Conservation (phyloP, 106 monocot species). For the Cymbidium sinense region DNA sequence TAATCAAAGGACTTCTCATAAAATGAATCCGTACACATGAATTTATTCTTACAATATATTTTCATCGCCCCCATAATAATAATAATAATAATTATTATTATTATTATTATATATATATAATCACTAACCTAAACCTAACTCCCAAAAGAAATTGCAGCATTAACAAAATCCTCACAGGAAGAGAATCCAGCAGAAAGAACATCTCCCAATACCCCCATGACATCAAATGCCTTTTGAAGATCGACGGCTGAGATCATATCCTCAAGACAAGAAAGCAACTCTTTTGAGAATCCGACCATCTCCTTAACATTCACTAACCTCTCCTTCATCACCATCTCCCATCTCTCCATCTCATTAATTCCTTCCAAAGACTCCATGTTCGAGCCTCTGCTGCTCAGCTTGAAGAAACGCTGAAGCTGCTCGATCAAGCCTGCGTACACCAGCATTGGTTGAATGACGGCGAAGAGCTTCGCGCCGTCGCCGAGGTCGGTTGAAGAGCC, state of each 20-base stretch:
- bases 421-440: conserved; percentile 89
- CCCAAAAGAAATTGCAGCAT: conserved; percentile 31
- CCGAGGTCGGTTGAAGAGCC: conserved; percentile 22
- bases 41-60: too few species aligned
- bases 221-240: conserved; percentile 85
- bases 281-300: conserved; percentile 78
- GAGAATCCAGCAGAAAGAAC: conserved; percentile 54
- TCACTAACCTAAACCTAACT: too few species aligned
- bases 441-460: conserved; percentile 72
- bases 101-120: too few species aligned
- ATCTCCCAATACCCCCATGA: conserved; percentile 62
- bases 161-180: conserved; percentile 77
- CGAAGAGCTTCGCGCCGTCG: conserved; percentile 44
- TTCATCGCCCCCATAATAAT: too few species aligned
- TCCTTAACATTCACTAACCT: conserved; percentile 82
- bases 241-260: conserved; percentile 67
- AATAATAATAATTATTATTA: too few species aligned
- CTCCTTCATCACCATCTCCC: conserved; percentile 88
- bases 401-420: conserved; percentile 86
- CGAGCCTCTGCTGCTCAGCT: conserved; percentile 22
- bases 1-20: too few species aligned
- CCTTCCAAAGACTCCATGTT: not conserved
- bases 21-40: too few species aligned
- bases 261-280: conserved; percentile 81
- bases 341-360: conserved; percentile 36